These are phyloP conservation scores for Naganishia albida DNA, from an alignment of 1,284 basidiomycete genomes.

Conservation along the genomic window DNA sequence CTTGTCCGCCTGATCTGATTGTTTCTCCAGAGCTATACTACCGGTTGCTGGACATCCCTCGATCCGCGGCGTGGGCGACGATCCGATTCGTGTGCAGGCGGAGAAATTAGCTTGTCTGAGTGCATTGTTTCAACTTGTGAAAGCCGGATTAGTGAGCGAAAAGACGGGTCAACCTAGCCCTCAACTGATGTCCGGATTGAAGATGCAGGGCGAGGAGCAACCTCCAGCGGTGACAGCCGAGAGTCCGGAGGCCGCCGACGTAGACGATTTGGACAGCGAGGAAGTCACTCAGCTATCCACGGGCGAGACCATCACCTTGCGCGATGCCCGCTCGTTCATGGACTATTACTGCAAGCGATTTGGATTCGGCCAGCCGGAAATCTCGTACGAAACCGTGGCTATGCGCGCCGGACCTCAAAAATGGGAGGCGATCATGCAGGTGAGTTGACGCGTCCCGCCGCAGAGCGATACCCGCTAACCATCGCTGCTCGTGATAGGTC, in stretches of 20 bases:
- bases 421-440: constrained; percentile 83
- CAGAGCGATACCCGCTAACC: neutral
- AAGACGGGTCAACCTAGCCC: neutral
- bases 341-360: constrained; percentile 89
- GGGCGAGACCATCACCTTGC: constrained; percentile 68
- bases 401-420: constrained; percentile 40
- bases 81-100: constrained; percentile 66
- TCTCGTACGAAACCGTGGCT: constrained; percentile 59
- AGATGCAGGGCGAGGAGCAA: constrained; percentile 30
- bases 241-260: constrained; percentile 3
- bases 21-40: constrained; percentile 46
- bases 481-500: neutral
- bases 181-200: constrained; percentile 32
- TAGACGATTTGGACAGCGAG: constrained; percentile 27
- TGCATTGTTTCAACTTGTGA: constrained; percentile 68
- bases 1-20: neutral
- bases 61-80: constrained; percentile 64
- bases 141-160: constrained; percentile 60
- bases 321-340: constrained; percentile 85
- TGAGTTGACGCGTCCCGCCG: constrained; percentile 48
- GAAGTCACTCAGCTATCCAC: constrained; percentile 57
- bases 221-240: constrained; percentile 23
- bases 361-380: constrained; percentile 75
- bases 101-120: constrained; percentile 74
- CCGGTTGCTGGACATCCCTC: constrained; percentile 37